Percentiles rank a stretch among this genome's conserved stretches.
These are phyloP conservation scores for Cystobasidium onofrii DNA, from an alignment of 768 basidiomycete species.

Conservation along the genomic window DNA sequence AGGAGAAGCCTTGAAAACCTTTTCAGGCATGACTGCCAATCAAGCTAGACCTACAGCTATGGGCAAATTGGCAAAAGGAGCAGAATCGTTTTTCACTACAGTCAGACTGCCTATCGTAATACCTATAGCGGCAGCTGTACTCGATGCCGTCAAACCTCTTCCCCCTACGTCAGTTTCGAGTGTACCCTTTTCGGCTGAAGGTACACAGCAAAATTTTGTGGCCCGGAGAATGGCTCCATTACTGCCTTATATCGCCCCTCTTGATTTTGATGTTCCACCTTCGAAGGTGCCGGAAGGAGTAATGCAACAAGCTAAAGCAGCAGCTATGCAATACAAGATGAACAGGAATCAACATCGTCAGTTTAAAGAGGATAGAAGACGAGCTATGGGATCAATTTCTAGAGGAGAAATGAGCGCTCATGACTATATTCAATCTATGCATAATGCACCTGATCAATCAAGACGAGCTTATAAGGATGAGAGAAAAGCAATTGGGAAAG, in stretches of 20 bases:
- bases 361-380: background rate
- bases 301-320: background rate
- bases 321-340: background rate
- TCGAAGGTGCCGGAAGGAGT: background rate
- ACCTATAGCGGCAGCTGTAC: background rate
- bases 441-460: background rate
- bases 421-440: background rate
- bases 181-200: background rate
- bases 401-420: background rate
- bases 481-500: background rate
- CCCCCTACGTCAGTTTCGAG: background rate
- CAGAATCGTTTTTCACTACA: background rate
- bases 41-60: background rate
- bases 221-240: background rate
- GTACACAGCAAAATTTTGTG: background rate
- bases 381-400: background rate
- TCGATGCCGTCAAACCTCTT: background rate
- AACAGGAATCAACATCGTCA: background rate
- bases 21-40: background rate
- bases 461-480: background rate
- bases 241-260: background rate
- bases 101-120: constrained; percentile 4
- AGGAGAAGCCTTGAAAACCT: background rate
- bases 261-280: background rate
- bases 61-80: background rate